Evolutionary conservation across 306 rosid genomes (phyloP).

Genomic region (Quercus bicolor): DNA sequence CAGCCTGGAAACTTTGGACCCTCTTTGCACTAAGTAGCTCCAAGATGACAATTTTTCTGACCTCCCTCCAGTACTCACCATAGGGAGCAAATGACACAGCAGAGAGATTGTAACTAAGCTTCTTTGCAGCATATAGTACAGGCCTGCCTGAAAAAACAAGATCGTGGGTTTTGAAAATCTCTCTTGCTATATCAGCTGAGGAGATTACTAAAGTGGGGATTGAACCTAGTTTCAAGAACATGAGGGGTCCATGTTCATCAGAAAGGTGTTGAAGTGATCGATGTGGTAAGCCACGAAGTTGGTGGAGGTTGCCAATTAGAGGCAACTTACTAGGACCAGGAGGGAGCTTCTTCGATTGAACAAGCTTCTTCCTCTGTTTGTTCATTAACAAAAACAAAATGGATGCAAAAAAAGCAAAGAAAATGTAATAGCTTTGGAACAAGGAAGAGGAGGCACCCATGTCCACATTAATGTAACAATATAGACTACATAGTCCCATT

Average conservation of each 20-base stretch:
- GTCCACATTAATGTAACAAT: background rate
- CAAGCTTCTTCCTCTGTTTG: background rate
- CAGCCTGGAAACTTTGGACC: conserved; percentile 5
- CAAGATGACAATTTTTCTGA: conserved; percentile 13
- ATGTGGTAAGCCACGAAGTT: conserved; percentile 31
- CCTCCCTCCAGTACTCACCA: conserved; percentile 37
- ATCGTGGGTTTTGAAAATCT: conserved; percentile 48
- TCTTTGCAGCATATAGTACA: conserved; percentile 18
- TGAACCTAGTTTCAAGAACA: conserved; percentile 49
- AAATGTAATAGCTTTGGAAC: background rate
- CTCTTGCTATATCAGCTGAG: conserved; percentile 37
- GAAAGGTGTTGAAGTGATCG: conserved; percentile 25
- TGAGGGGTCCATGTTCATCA: conserved; percentile 36
- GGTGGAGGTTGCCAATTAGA: conserved; percentile 57
- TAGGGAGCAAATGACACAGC: conserved; percentile 27
- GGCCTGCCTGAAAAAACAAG: conserved; percentile 40
- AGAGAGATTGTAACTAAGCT: conserved; percentile 19
- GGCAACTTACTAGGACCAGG: conserved; percentile 47
- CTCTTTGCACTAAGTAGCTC: conserved; percentile 25
- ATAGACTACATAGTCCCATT: background rate
- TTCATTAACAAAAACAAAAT: background rate
- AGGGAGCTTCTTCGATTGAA: conserved; percentile 10
- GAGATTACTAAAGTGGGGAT: conserved; percentile 39
- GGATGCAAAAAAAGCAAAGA: conserved; percentile 15
- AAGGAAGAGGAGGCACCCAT: background rate